Evolutionary conservation across 495 filamentous ascomycete species (phyloP).

Genomic region (Emericellopsis terricola): DNA sequence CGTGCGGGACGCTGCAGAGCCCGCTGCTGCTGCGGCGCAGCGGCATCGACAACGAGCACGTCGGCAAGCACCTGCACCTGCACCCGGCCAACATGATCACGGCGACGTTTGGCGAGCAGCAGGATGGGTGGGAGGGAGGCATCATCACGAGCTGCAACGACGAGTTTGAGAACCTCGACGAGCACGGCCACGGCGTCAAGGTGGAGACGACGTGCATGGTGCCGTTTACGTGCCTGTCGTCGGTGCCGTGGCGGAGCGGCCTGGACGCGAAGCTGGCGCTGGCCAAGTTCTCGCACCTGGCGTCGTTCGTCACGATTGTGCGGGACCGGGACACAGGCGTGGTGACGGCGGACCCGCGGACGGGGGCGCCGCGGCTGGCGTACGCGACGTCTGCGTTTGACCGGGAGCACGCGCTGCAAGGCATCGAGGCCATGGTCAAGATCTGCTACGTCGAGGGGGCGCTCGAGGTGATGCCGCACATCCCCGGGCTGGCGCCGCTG

Average conservation of each 20-base stretch:
- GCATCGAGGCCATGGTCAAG: constrained; percentile 52
- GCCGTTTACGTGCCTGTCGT: constrained; percentile 26
- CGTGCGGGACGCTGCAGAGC: constrained; percentile 52
- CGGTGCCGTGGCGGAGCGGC: constrained; percentile 43
- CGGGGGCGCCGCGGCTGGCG: constrained; percentile 41
- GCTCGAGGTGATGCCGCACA: constrained; percentile 48
- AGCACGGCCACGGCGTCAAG: constrained; percentile 67
- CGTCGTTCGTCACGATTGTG: constrained; percentile 46
- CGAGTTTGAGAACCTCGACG: constrained; percentile 69
- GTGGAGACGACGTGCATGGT: constrained; percentile 54
- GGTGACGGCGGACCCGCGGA: constrained; percentile 54
- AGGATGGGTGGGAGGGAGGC: constrained; percentile 60
- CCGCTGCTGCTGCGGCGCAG: constrained; percentile 62
- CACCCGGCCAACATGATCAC: constrained; percentile 51
- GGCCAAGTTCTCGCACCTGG: constrained; percentile 42
- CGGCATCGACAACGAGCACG: constrained; percentile 53
- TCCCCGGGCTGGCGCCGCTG: constrained; percentile 46
- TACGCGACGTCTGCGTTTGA: constrained; percentile 59
- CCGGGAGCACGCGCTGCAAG: constrained; percentile 45
- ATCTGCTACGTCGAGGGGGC: constrained; percentile 64
- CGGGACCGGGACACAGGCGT: constrained; percentile 58
- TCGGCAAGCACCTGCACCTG: constrained; percentile 69
- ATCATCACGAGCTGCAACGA: constrained; percentile 61
- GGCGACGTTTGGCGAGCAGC: constrained; percentile 45
- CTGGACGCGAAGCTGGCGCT: constrained; percentile 48